Evolutionary conservation across 345 rosid species (phyloP), one percentile per base, ranked within the genome.

Genomic region (Rubroshorea leprosula): DNA sequence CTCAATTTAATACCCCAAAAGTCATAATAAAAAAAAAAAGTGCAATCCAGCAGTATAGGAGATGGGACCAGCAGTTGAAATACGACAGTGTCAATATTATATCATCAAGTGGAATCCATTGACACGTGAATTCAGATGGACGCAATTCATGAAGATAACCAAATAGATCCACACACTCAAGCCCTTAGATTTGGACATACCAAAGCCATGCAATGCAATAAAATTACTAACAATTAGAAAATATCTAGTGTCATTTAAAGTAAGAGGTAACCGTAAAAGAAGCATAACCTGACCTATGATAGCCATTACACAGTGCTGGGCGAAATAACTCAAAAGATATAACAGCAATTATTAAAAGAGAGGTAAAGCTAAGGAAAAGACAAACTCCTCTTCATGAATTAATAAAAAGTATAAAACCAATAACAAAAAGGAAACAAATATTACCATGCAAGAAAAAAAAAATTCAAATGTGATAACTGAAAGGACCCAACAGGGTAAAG

Each of bases 51-150:
- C 35, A 3, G 7, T 29, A 2, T 1, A 25, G 27, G 13, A 25
- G 21, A 23, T 24, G 52, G 57, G 50, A 60, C 54, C 49, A 54
- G 55, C 51, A n/a, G 20, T 1, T 20, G 23, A n/a, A n/a, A 2
- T 39, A 9, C 23, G 26, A 39, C 52, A 16, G 6, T 26, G 43
- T 13, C 46, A 48, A 41, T 21, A 43, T 21, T 41, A 51, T 10
- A 57, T 57, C 25, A 65, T 51, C 23, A 43, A 58, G 59, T 22
- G 54, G 48, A 59, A 66, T 53, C 64, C 58, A 51, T 48, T 23
- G 8, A 52, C 52, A 58, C 19, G 54, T 65, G 58, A 65, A 51
- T 18, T 15, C 18, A 6, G 59, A 26, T 26, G 22, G 41, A 3
- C 18, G 57, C 31, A 16, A 43, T 31, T 25, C 27, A 52, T 26